Evolutionary conservation across 1,284 basidiomycete genomes (phyloP).

Genomic region (Trichosporon coremiiforme): DNA sequence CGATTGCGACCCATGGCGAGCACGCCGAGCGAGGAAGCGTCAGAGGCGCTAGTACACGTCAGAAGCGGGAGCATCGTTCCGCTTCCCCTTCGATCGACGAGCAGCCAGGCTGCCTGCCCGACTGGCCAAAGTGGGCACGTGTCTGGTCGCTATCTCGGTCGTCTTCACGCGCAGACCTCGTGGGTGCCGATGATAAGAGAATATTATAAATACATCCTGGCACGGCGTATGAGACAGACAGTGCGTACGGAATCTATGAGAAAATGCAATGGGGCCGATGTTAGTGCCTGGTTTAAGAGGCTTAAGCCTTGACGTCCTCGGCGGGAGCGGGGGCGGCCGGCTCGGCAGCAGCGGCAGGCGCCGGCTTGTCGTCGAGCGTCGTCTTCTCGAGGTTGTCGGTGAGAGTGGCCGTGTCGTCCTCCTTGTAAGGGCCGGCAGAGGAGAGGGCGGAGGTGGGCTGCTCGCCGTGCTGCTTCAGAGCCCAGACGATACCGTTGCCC

Average conservation of each 20-base stretch:
- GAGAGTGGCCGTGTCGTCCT: conserved; percentile 1
- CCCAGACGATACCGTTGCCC: conserved; percentile 54
- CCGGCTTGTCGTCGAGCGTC: conserved; percentile 16
- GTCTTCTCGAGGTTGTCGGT: conserved; percentile 23
- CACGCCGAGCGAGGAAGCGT: too few species aligned
- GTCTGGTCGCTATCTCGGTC: background rate
- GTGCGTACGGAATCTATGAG: conserved; percentile 9
- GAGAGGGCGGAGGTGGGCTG: background rate
- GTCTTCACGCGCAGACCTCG: background rate
- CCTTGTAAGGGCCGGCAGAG: background rate
- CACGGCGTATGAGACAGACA: background rate
- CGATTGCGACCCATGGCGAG: background rate
- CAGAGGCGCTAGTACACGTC: background rate
- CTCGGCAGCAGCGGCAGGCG: background rate
- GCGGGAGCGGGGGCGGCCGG: background rate
- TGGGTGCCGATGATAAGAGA: background rate
- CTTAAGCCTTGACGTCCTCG: background rate
- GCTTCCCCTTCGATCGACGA: background rate
- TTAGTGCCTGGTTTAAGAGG: background rate
- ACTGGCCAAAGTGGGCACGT: background rate
- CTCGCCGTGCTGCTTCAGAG: conserved; percentile 40
- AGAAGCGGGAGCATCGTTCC: background rate
- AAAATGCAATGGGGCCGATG: background rate
- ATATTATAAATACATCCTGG: conserved; percentile 10
- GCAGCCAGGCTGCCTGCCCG: background rate